Evolutionary conservation across 1,139 yeast genomes (phyloP), one percentile per base, ranked within the genome.

Genomic region (Lizanozyma gosingica): DNA sequence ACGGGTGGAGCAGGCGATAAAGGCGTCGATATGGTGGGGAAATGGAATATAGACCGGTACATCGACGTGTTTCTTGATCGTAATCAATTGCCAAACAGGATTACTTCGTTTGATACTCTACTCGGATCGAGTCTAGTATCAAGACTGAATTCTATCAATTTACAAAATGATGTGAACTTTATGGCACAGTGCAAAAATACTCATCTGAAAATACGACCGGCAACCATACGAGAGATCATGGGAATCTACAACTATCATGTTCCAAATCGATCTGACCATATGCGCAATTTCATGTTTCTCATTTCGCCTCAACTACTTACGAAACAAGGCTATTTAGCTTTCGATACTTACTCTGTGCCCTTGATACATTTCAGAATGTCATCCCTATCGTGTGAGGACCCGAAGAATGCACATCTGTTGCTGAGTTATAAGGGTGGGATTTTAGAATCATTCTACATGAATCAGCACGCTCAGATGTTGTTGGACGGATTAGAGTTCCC

Each of bases 1-100:
- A 55, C 57, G 3, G 76, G 76, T 1, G 76, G 76, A 2, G 55
- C 74, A 0, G 60, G 60, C 39, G 76, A 70, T 46, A 58, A 65
- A 38, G 76, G 76, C 1, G 54, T 69, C 11, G 76, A 70, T 47
- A 49, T 70, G 17, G 50, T 62, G 9, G 76, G 76, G 1, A 59
- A 57, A 37, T 70, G 76, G 76, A 57, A 69, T 41, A 51, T 70
- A 36, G 37, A 43, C 14, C 51, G 41, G 18, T 4, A 38, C 15
- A 17, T 15, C 34, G 15, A 37, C 34, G 3, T 14, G 33, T 4
- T 37, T 40, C 29, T 34, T 40, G 17, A 34, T 36, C 17, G 9
- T 11, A 15, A 17, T 18, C 37, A 15, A 14, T 32, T 39, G 14
- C 16, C 37, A 9, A 22, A 22, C n/a, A n/a, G 6, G 18, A 16